Percentiles rank a stretch among this genome's conserved stretches.
phyloP scores from a whole-genome alignment of 176 grass and related monocot genomes.

The Juncus effusus region DNA sequence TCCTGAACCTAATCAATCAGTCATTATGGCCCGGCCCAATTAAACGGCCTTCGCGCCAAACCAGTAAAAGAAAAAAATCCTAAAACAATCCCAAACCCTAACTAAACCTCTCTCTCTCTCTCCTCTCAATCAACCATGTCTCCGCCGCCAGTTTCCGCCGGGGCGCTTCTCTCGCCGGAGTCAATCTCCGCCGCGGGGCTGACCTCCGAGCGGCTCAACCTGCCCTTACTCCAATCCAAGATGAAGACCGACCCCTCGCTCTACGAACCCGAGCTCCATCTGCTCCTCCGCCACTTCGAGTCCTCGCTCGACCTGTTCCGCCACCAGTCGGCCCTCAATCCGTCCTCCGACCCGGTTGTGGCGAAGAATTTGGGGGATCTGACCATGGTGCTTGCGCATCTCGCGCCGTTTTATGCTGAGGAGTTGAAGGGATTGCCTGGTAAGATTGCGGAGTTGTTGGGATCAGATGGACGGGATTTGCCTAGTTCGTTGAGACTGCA shows the following conservation, averaged over 20 bases:
- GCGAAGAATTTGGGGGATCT: slow-evolving; percentile 89
- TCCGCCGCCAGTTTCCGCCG: slow-evolving; percentile 30
- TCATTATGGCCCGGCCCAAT: too few species aligned
- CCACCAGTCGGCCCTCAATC: slow-evolving; percentile 58
- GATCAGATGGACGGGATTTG: slow-evolving; percentile 49
- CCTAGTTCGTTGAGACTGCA: slow-evolving; percentile 60
- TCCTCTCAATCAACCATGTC: slow-evolving; percentile 20
- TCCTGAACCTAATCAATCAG: too few species aligned
- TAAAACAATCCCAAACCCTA: too few species aligned
- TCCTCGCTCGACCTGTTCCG: slow-evolving; percentile 74
- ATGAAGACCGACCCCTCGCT: slow-evolving; percentile 92
- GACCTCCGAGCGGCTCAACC: slow-evolving; percentile 41
- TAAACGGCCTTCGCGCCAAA: too few species aligned
- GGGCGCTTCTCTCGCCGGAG: slow-evolving; percentile 60
- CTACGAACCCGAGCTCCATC: slow-evolving; percentile 72
- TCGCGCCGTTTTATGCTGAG: slow-evolving; percentile 74
- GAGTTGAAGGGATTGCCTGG: slow-evolving; percentile 56
- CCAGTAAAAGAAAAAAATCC: too few species aligned
- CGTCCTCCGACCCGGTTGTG: slow-evolving; percentile 43
- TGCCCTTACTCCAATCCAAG: slow-evolving; percentile 73
- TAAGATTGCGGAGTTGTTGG: slow-evolving; percentile 54
- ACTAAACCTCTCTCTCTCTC: not conserved
- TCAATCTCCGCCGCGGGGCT: slow-evolving; percentile 41
- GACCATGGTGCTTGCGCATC: slow-evolving; percentile 75
- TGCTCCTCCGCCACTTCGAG: slow-evolving; percentile 78